Base-by-base conservation (phyloP, 2,329 filamentous ascomycete genomes). In the Neofusicoccum umdonicola region DNA sequence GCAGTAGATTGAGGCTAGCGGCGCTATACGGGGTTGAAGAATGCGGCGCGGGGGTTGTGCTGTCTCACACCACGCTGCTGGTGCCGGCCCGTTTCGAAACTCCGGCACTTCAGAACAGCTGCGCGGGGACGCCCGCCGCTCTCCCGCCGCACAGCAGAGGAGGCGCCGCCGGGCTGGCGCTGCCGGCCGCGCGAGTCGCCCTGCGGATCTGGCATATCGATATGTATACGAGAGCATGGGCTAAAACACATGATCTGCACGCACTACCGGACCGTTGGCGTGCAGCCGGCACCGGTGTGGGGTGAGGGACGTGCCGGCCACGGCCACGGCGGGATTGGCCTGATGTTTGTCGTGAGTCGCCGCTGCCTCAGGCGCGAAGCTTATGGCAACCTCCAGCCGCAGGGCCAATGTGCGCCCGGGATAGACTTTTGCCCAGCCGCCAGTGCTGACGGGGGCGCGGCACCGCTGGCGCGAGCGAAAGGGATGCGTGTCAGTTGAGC, bases 201-300 rank as follows among this genome's bases (percentile, higher is more conserved):
- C 22, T 27, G 31, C 41, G 56, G 42, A 15, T 39, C 42, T 47
- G 42, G 42, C n/a, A 34, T 48, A 60, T 35, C 27, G 31, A 45
- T 47, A 19, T 4, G 56, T 42, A 60, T 60, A 60, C 56, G 56
- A 60, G 56, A 34, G 15, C 41, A 60, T 47, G 56, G 41, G 56
- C 56, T 47, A 37, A 45, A 60, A 45, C 17, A 37, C 31, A 39
- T 47, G 56, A 47, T 60, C 56, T 47, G 42, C 56, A 19, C 56
- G 56, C 56, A 47, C 56, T 60, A 60, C 56, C 56, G 56, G 56
- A 47, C 56, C 56, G 56, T 60, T 60, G 56, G 37, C 31, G 22
- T 31, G 42, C 41, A 47, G 41, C 56, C 27, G 31, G 41, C 47
- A 12, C 35, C 8, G 37, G 56, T 47, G 41, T n/a, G 56, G 27